Base-by-base conservation (phyloP, 768 basidiomycete genomes). In the Nidularia pulvinata region DNA sequence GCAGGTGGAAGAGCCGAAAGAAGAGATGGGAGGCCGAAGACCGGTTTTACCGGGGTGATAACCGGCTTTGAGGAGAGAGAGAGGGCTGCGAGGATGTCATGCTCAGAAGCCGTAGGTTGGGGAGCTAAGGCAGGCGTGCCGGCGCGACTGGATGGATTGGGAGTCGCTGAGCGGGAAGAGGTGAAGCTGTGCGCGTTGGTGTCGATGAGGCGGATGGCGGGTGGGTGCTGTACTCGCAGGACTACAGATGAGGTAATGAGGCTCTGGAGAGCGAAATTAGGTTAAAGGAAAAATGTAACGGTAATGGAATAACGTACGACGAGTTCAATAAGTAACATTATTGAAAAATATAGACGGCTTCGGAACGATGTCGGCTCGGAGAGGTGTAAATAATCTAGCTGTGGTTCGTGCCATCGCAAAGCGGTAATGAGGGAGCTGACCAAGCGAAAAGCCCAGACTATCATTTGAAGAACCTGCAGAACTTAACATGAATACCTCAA, bases 11-110 rank as follows among this genome's bases (percentile, higher is more conserved):
- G 52, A n/a, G 70, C 44, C 19, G 69, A 62, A 13, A 72, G 62
- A 32, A 91, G 69, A 1, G 91, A 93, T 4, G 91, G 80, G 6
- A 82, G 61, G 4, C 91, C 91, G 59, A 93, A 93, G 37, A 92
- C 70, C 11, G 86, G 89, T 53, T 71, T 73, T 44, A 65, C 55
- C 10, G 69, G 63, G 6, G 72, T 58, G 53, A 85, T 67, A 19
- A 86, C 70, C 0, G 89, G 88, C 32, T 83, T 82, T 6, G 83
- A 80, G 14, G 88, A 87, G 35, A 91, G 76, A 0, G 85, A 78
- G 34, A 89, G 78, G 16, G 84, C 65, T 9, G 87, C 79, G 32
- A 89, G 69, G 30, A 84, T 71, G 56, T 89, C 88, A 16, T 81
- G 74, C 53, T 88, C 85, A 14, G 60, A 35, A 32, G 59, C 25